Percentiles rank a stretch among this genome's conserved stretches.
phyloP scores from a whole-genome alignment of 495 filamentous ascomycete genomes.

The Hypoxylon intermedium region DNA sequence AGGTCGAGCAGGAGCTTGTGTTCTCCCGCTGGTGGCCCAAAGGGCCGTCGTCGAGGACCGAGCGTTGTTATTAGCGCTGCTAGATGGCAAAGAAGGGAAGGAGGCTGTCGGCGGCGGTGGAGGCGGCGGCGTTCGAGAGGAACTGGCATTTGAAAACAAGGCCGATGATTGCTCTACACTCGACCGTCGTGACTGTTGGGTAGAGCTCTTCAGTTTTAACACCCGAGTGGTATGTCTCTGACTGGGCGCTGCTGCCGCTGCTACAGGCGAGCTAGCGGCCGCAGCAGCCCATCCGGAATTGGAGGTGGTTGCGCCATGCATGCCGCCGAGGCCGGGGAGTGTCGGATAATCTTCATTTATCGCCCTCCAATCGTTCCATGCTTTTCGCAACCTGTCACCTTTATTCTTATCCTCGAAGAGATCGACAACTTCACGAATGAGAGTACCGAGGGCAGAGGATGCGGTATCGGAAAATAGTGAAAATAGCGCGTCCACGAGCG shows the following conservation, averaged over 20 bases:
- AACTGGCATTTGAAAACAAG: constrained; percentile 21
- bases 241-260: constrained; percentile 42
- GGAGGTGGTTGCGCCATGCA: constrained; percentile 56
- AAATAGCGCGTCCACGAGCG: constrained; percentile 81
- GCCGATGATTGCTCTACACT: constrained; percentile 31
- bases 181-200: constrained; percentile 43
- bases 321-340: constrained; percentile 73
- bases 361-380: constrained; percentile 94
- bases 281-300: constrained; percentile 60
- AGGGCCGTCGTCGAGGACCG: constrained; percentile 35
- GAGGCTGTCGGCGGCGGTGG: constrained; percentile 44
- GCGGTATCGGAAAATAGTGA: constrained; percentile 79
- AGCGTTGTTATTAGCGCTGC: constrained; percentile 18
- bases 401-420: constrained; percentile 86
- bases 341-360: constrained; percentile 97
- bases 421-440: constrained; percentile 91
- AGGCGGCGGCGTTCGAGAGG: constrained; percentile 53
- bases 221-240: constrained; percentile 53
- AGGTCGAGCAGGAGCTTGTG: constrained; percentile 36
- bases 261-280: constrained; percentile 51
- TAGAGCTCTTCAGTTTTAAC: constrained; percentile 58
- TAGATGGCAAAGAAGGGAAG: constrained; percentile 70
- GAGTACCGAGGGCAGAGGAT: constrained; percentile 79
- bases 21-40: constrained; percentile 35
- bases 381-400: constrained; percentile 70